phyloP scores from a whole-genome alignment of 371 early-diverging fungal genomes.

The Lichtheimia ornata region DNA sequence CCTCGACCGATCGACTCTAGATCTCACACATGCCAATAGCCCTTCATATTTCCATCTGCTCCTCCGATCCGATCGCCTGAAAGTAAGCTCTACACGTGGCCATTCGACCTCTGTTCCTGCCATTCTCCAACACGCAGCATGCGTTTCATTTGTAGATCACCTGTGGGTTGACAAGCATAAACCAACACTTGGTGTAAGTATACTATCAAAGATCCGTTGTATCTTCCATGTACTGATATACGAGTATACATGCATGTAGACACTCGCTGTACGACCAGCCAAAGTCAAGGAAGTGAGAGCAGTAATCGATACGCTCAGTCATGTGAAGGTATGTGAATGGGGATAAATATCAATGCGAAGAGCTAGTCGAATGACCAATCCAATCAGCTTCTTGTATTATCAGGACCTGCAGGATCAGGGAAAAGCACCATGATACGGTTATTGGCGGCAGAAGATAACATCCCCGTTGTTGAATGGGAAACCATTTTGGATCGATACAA shows the following conservation, averaged over 20 bases:
- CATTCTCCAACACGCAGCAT: no score
- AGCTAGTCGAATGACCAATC: not conserved
- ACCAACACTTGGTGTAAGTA: constrained; percentile 25
- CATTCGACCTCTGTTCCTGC: no score
- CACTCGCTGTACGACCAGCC: constrained; percentile 18
- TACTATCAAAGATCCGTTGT: no score
- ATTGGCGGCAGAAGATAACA: constrained; percentile 17
- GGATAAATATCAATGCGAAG: not conserved
- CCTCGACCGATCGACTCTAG: no score
- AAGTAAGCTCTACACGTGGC: no score
- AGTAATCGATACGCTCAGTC: not conserved
- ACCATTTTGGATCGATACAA: not conserved
- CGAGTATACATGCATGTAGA: not conserved
- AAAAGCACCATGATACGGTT: constrained; percentile 41
- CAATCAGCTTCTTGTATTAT: constrained; percentile 26
- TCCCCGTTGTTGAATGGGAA: constrained; percentile 36
- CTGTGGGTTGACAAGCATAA: constrained; percentile 35
- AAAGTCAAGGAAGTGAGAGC: constrained; percentile 22
- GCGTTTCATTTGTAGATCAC: constrained; percentile 7
- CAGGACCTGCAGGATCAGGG: constrained; percentile 41
- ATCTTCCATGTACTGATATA: no score
- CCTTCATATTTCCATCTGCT: no score
- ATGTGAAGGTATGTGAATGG: not conserved
- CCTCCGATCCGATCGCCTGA: no score
- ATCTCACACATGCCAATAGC: no score